Evolutionary conservation across 805 yeast genomes (phyloP), one percentile per base, ranked within the genome.

Genomic region (Lipomyces anomalus): DNA sequence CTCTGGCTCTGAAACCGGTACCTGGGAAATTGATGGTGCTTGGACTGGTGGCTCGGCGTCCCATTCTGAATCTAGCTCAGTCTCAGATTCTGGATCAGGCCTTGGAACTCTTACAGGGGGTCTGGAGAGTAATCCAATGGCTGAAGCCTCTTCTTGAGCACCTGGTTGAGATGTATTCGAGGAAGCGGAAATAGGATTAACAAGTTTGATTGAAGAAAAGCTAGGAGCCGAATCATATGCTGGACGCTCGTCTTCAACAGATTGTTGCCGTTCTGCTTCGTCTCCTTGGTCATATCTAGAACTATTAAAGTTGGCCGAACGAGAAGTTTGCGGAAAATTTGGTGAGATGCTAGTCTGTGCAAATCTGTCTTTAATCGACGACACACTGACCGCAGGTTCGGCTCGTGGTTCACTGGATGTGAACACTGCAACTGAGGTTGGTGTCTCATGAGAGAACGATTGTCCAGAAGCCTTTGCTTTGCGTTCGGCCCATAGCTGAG

Each of bases 401-500:
- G n/a, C n/a, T n/a, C n/a, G n/a, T n/a, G n/a, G n/a, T n/a, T n/a
- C n/a, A n/a, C n/a, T n/a, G n/a, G n/a, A n/a, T n/a, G n/a, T n/a
- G n/a, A n/a, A n/a, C n/a, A n/a, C n/a, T n/a, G n/a, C n/a, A n/a
- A n/a, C n/a, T n/a, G n/a, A n/a, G n/a, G n/a, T n/a, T n/a, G n/a
- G n/a, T n/a, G n/a, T n/a, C n/a, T n/a, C n/a, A n/a, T n/a, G n/a
- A n/a, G n/a, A n/a, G n/a, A n/a, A n/a, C n/a, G n/a, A n/a, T n/a
- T n/a, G n/a, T n/a, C n/a, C n/a, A n/a, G n/a, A n/a, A n/a, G n/a
- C n/a, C n/a, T n/a, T n/a, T 2, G 55, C 95, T 61, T 82, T 79
- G 68, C 81, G 84, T 62, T 84, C 96, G 21, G 96, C 97, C 97
- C 97, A 88, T 23, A 85, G 59, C 67, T 88, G 96, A 23, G 96